A percentile compares a stretch with the other conserved stretches of the same genome.
phyloP scores from a whole-genome alignment of 768 basidiomycete species.

The Vararia minispora region DNA sequence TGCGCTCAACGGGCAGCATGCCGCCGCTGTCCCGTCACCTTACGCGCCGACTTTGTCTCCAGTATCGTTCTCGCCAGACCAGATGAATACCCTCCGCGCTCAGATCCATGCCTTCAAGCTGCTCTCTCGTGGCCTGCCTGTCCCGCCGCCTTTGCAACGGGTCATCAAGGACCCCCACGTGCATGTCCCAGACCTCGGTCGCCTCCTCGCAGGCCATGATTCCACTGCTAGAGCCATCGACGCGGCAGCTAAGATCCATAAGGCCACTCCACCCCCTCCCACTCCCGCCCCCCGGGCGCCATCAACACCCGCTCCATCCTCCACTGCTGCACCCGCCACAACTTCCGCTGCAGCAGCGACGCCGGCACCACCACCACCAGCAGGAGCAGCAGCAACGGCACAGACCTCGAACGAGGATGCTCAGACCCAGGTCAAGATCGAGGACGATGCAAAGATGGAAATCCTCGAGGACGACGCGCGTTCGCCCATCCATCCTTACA shows the following conservation, averaged over 20 bases:
- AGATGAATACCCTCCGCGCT: constrained; percentile 63
- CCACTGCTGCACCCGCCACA: constrained; percentile 12
- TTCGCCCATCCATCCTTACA: constrained; percentile 86
- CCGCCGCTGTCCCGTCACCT: constrained; percentile 25
- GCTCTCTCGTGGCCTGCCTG: constrained; percentile 50
- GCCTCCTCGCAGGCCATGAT: constrained; percentile 49
- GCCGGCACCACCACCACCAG: background rate
- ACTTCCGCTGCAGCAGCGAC: too few species aligned
- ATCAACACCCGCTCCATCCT: constrained; percentile 3
- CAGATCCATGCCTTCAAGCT: constrained; percentile 79
- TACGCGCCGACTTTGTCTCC: constrained; percentile 40
- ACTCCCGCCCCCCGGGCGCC: constrained; percentile 5
- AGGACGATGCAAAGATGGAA: constrained; percentile 40
- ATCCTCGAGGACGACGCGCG: constrained; percentile 70
- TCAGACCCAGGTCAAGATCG: constrained; percentile 40
- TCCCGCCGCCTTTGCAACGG: constrained; percentile 60
- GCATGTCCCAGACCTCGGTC: constrained; percentile 52
- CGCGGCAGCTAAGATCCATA: constrained; percentile 63
- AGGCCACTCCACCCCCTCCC: constrained; percentile 24
- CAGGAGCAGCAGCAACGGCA: constrained; percentile 1
- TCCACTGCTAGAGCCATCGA: constrained; percentile 56
- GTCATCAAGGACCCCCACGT: constrained; percentile 56
- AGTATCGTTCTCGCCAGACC: constrained; percentile 68
- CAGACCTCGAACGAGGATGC: constrained; percentile 17
- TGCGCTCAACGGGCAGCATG: constrained; percentile 20